Percentiles rank a stretch among this genome's conserved stretches.
Conservation (phyloP, 352 stramenopile genomes). For the Aphanomyces cochlioides region DNA sequence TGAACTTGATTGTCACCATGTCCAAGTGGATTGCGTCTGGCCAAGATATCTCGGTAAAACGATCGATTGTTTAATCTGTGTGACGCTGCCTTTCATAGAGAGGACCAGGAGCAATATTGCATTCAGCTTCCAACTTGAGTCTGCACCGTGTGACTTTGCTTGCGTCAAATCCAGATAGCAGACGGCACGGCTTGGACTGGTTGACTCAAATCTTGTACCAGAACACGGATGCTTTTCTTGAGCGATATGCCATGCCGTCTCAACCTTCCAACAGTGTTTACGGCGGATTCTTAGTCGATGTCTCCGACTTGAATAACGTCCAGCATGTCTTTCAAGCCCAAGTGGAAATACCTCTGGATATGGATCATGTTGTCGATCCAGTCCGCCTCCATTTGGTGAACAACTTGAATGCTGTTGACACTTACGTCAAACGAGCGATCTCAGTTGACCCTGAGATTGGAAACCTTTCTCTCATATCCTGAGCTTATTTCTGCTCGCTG, state of each 20-base stretch:
- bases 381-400: no score
- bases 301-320: no score
- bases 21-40: background rate
- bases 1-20: background rate
- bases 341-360: no score
- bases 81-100: background rate
- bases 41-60: background rate
- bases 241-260: background rate
- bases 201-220: slow-evolving; percentile 13
- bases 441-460: no score
- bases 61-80: background rate
- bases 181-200: slow-evolving; percentile 11
- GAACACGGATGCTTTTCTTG: slow-evolving; percentile 10
- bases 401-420: no score
- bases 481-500: no score
- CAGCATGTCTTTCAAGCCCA: no score
- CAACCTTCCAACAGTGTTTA: background rate
- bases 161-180: background rate
- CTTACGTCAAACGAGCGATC: no score
- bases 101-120: background rate
- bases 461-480: no score
- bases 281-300: background rate
- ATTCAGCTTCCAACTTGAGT: background rate
- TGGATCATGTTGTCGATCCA: no score
- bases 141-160: background rate